Evolutionary conservation across 257 asterid species (phyloP).

Genomic region (Solanum etuberosum): DNA sequence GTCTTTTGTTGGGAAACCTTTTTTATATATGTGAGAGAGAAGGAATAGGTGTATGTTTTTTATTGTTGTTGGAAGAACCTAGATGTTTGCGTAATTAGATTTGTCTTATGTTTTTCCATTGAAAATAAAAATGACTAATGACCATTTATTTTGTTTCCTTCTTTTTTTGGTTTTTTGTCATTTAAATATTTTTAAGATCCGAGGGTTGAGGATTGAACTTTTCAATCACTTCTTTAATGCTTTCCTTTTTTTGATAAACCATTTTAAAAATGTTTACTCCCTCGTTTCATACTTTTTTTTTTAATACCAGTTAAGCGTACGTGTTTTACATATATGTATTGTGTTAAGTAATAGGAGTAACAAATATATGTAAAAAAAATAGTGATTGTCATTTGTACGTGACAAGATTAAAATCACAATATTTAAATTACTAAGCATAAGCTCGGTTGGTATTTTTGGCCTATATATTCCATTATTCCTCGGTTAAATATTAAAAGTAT

Average conservation of each 20-base stretch:
- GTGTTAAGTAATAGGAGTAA: no score
- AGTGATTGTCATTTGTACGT: fast-evolving
- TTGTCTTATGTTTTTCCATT: neutral
- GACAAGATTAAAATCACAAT: no score
- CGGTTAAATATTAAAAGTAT: neutral
- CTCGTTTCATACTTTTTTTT: no score
- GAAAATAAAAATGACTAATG: neutral
- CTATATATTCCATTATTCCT: no score
- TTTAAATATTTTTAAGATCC: neutral
- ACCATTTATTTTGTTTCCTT: neutral
- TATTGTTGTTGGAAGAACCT: neutral
- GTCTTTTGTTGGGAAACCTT: neutral
- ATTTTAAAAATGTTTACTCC: no score
- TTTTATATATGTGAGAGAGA: neutral
- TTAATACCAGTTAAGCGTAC: neutral
- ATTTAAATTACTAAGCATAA: neutral
- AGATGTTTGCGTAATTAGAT: neutral
- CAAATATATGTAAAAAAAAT: no score
- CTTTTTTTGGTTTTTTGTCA: neutral
- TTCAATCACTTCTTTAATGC: neutral
- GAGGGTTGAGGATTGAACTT: neutral
- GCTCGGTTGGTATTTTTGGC: neutral
- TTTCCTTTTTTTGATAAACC: neutral
- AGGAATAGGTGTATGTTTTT: neutral
- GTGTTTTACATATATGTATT: neutral